Conservation (phyloP, 2,329 filamentous ascomycete genomes). For the Xylaria sp. region DNA sequence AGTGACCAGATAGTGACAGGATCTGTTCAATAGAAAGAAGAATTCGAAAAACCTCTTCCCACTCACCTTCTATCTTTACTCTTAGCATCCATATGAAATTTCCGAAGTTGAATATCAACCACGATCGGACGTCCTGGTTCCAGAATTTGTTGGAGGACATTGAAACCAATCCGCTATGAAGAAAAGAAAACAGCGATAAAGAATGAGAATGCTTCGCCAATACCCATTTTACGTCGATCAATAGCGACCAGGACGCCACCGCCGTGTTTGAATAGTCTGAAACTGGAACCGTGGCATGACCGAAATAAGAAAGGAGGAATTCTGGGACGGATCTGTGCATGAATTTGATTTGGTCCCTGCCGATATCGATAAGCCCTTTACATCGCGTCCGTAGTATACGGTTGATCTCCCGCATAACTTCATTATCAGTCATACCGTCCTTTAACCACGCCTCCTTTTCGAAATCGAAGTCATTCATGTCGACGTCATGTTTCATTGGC, state of each 20-base stretch:
- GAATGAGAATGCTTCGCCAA: neutral
- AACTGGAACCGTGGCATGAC: neutral
- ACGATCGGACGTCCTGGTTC: no score
- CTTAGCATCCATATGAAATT: neutral
- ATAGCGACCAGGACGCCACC: constrained; percentile 1
- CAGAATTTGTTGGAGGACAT: neutral
- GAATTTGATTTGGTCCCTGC: neutral
- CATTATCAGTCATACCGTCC: constrained; percentile 1
- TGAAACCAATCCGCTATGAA: neutral
- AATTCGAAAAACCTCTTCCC: constrained; percentile 14
- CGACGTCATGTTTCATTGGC: neutral
- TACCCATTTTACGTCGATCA: neutral
- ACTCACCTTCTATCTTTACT: neutral
- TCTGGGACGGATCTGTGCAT: constrained; percentile 18
- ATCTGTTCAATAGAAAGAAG: neutral
- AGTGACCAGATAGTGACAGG: neutral
- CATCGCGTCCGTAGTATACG: neutral
- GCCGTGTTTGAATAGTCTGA: neutral
- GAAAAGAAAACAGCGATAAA: neutral
- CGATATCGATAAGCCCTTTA: constrained; percentile 16
- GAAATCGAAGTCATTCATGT: neutral
- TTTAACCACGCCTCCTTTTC: constrained; percentile 12
- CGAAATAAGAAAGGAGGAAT: constrained; percentile 18
- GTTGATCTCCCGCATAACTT: neutral
- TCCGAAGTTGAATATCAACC: no score